phyloP scores from a whole-genome alignment of 2,329 filamentous ascomycete species.

The Apiospora aurea region DNA sequence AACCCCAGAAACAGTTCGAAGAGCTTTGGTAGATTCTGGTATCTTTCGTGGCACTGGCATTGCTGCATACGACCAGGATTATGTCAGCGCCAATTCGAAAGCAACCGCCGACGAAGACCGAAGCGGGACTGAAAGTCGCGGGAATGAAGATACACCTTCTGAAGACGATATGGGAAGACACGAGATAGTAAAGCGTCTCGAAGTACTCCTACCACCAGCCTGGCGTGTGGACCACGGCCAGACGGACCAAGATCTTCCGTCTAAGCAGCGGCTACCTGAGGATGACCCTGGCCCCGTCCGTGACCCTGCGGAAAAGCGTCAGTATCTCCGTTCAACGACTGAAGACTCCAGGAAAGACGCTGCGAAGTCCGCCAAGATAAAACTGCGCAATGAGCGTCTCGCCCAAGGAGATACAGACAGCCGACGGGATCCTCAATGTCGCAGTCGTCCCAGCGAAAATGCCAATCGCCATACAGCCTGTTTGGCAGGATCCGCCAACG shows the following conservation, averaged over 20 bases:
- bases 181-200: not conserved
- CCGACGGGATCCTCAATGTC: not conserved
- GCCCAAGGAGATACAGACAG: not conserved
- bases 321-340: not conserved
- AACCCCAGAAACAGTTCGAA: constrained; percentile 20
- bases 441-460: not conserved
- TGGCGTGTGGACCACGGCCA: constrained; percentile 10
- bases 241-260: not conserved
- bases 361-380: not conserved
- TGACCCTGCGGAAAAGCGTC: not conserved
- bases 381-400: not conserved
- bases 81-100: not conserved
- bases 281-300: not conserved
- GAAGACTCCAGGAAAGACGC: not conserved
- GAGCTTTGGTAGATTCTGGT: constrained; percentile 23
- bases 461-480: not conserved
- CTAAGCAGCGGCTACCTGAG: not conserved
- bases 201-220: not conserved
- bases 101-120: not conserved
- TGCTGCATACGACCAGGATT: constrained; percentile 21
- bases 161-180: not conserved
- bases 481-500: not conserved
- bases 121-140: not conserved
- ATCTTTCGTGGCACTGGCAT: constrained; percentile 26
- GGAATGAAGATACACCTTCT: not conserved